Evolutionary conservation across 345 rosid genomes (phyloP).

Genomic region (Jatropha curcas): DNA sequence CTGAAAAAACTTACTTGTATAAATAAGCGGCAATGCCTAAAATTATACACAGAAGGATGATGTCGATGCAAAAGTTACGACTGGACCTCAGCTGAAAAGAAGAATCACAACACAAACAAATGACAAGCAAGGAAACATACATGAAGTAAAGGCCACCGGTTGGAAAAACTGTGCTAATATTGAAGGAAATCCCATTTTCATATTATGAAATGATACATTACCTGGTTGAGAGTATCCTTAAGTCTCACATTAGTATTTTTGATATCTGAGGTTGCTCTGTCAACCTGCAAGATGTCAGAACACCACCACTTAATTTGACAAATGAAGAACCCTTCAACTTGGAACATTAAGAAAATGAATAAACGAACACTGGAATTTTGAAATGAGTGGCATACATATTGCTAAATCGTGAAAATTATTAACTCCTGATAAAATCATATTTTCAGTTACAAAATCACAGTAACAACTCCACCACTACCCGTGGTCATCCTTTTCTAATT

Average conservation of each 20-base stretch:
- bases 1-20: slow-evolving; percentile 28
- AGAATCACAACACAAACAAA: neutral
- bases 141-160: neutral
- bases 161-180: neutral
- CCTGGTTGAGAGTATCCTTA: slow-evolving; percentile 34
- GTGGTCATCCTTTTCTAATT: neutral
- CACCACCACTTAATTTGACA: neutral
- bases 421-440: neutral
- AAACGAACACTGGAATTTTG: neutral
- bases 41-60: slow-evolving; percentile 28
- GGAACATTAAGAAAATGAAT: neutral
- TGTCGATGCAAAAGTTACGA: slow-evolving; percentile 38
- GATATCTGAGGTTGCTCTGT: slow-evolving; percentile 28
- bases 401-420: neutral
- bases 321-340: neutral
- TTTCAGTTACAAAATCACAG: neutral
- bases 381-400: neutral
- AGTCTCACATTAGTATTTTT: slow-evolving; percentile 36
- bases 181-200: neutral
- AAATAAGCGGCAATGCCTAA: slow-evolving; percentile 35
- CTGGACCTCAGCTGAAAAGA: slow-evolving; percentile 35
- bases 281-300: slow-evolving; percentile 18
- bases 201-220: neutral
- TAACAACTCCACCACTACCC: neutral
- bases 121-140: neutral